Percentiles rank a stretch among this genome's conserved stretches.
Evolutionary conservation across 2,329 filamentous ascomycete genomes (phyloP).

Genomic region (Lachnellula hyalina): DNA sequence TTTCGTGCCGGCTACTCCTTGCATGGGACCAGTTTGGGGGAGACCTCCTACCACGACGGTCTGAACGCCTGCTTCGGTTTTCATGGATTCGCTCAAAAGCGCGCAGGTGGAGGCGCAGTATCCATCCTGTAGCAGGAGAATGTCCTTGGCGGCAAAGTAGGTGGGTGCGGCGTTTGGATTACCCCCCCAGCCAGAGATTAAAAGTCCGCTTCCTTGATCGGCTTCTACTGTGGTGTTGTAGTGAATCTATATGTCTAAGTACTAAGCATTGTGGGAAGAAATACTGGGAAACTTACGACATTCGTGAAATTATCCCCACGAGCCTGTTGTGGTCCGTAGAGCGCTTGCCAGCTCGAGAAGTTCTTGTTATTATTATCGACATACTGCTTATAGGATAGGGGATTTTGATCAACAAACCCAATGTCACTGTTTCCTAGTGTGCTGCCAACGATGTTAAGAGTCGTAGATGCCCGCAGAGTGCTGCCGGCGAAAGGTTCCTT

Average conservation of each 20-base stretch:
- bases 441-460: not conserved
- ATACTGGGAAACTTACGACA: not conserved
- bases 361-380: not conserved
- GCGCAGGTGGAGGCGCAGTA: constrained; percentile 54
- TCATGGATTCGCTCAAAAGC: constrained; percentile 47
- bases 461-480: not conserved
- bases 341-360: not conserved
- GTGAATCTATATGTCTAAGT: not conserved
- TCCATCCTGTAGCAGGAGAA: constrained; percentile 43
- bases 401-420: not conserved
- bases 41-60: constrained; percentile 47
- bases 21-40: constrained; percentile 41
- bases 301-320: not conserved
- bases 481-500: not conserved
- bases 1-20: constrained; percentile 51
- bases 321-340: not conserved
- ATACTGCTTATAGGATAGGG: not conserved
- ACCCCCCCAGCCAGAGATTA: not conserved
- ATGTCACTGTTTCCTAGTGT: not conserved
- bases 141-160: not conserved
- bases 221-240: not conserved
- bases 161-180: not conserved
- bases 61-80: constrained; percentile 44
- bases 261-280: not conserved
- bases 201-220: not conserved